A percentile compares a stretch with the other conserved stretches of the same genome.
Conservation (phyloP, 805 yeast species). For the Candida awuae region DNA sequence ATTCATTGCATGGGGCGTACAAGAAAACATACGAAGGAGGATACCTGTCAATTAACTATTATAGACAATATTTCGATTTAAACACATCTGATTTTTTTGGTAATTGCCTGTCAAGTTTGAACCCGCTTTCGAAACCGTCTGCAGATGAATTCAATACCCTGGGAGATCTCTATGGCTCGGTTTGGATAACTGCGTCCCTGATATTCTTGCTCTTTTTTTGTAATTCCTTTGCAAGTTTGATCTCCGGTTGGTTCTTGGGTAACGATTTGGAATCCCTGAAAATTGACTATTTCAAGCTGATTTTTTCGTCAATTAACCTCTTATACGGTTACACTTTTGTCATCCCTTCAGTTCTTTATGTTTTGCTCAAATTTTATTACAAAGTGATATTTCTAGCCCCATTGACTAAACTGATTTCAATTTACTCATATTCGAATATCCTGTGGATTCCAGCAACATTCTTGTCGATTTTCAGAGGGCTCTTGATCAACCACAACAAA, state of each 20-base stretch:
- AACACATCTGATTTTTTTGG: slow-evolving; percentile 53
- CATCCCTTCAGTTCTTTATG: slow-evolving; percentile 52
- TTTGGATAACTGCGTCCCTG: slow-evolving; percentile 85
- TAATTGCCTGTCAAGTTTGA: slow-evolving; percentile 48
- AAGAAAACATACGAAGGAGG: slow-evolving; percentile 34
- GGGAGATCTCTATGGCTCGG: slow-evolving; percentile 78
- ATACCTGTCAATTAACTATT: slow-evolving; percentile 48
- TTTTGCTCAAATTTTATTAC: slow-evolving; percentile 43
- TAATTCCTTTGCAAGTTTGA: slow-evolving; percentile 56
- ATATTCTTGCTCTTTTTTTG: slow-evolving; percentile 68
- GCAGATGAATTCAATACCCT: slow-evolving; percentile 33
- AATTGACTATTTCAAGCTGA: slow-evolving; percentile 48
- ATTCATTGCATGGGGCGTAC: background rate
- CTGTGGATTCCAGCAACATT: slow-evolving; percentile 82
- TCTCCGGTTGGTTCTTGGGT: slow-evolving; percentile 43
- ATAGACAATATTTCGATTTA: slow-evolving; percentile 61
- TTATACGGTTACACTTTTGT: slow-evolving; percentile 70
- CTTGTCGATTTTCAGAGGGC: slow-evolving; percentile 48
- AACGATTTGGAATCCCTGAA: slow-evolving; percentile 31
- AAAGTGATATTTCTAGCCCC: slow-evolving; percentile 42
- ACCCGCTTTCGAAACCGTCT: slow-evolving; percentile 37
- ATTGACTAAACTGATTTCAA: slow-evolving; percentile 54
- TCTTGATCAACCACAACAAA: slow-evolving; percentile 38
- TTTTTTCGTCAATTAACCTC: slow-evolving; percentile 60
- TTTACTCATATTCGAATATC: slow-evolving; percentile 79